Conservation (phyloP, 352 stramenopile genomes). For the Globisporangium ultimum region DNA sequence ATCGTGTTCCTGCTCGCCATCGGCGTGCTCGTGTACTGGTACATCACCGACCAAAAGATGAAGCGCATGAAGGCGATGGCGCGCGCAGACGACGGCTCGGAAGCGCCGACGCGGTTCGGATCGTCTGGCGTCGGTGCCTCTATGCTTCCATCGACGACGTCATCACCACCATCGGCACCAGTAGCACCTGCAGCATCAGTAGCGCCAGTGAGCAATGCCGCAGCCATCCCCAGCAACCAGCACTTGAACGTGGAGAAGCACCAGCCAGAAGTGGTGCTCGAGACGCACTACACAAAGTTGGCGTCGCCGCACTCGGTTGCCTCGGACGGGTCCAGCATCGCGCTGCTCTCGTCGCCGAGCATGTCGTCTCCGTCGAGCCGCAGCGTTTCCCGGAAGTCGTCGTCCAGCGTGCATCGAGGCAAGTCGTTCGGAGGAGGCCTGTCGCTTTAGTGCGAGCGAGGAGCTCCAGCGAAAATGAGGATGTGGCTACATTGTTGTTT, state of each 20-base stretch:
- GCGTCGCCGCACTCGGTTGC: constrained; percentile 52
- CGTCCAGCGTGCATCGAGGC: neutral
- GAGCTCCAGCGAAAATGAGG: no score
- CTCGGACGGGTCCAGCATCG: constrained; percentile 60
- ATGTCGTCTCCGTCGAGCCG: constrained; percentile 11
- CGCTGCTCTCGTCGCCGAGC: constrained; percentile 43
- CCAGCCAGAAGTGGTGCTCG: neutral
- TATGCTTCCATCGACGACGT: constrained; percentile 22
- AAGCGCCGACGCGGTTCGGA: constrained; percentile 23
- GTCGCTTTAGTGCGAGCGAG: neutral
- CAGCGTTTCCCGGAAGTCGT: neutral
- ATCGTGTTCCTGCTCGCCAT: constrained; percentile 54
- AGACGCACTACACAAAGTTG: constrained; percentile 34
- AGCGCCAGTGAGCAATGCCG: neutral
- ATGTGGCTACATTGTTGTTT: no score
- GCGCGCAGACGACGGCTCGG: constrained; percentile 17
- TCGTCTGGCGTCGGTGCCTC: constrained; percentile 21
- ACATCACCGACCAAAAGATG: constrained; percentile 35
- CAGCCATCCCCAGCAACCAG: no score
- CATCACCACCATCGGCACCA: constrained; percentile 17
- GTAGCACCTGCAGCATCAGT: constrained; percentile 14
- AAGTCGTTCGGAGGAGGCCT: neutral
- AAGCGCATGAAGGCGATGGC: constrained; percentile 32
- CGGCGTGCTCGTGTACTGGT: constrained; percentile 63
- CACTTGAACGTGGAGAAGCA: neutral